Percentiles rank a stretch among this genome's conserved stretches.
Evolutionary conservation across 345 rosid species (phyloP).

Genomic region (Citrus glauca): DNA sequence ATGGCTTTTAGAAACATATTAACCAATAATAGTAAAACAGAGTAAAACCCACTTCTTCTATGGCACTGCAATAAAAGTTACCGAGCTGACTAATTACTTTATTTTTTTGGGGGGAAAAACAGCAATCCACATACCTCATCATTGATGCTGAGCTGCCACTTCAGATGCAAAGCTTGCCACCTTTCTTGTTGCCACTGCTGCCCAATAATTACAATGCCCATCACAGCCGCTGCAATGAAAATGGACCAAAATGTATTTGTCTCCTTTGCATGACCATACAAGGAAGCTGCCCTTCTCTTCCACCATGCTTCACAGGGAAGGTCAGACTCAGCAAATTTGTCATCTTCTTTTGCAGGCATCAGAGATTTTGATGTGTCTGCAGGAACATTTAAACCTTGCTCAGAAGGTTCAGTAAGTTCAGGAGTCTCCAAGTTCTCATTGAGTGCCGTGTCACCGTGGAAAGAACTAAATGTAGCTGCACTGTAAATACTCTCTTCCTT

Average conservation of each 20-base stretch:
- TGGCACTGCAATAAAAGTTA: neutral
- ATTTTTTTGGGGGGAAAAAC: neutral
- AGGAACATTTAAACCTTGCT: slow-evolving; percentile 26
- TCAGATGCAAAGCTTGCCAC: slow-evolving; percentile 84
- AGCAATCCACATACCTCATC: slow-evolving; percentile 49
- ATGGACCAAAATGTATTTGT: slow-evolving; percentile 90
- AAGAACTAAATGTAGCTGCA: slow-evolving; percentile 42
- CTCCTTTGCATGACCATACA: slow-evolving; percentile 75
- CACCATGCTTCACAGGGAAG: slow-evolving; percentile 94
- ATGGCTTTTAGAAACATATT: neutral
- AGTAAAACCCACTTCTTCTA: neutral
- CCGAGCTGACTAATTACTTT: neutral
- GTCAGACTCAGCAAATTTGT: slow-evolving; percentile 29
- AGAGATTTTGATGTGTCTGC: slow-evolving; percentile 32
- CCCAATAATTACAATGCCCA: slow-evolving; percentile 91
- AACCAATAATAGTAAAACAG: neutral
- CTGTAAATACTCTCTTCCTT: slow-evolving; percentile 51
- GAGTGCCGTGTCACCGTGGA: slow-evolving; percentile 43
- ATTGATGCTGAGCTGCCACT: slow-evolving; percentile 64
- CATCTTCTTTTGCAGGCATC: slow-evolving; percentile 46
- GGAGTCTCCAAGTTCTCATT: slow-evolving; percentile 32
- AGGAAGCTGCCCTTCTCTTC: slow-evolving; percentile 78
- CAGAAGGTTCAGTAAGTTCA: slow-evolving; percentile 36
- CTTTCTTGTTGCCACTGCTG: slow-evolving; percentile 97
- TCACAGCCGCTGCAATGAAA: slow-evolving; percentile 86